Conservation (phyloP, 2,329 filamentous ascomycete species). For the Microcyclospora tardicrescens region DNA sequence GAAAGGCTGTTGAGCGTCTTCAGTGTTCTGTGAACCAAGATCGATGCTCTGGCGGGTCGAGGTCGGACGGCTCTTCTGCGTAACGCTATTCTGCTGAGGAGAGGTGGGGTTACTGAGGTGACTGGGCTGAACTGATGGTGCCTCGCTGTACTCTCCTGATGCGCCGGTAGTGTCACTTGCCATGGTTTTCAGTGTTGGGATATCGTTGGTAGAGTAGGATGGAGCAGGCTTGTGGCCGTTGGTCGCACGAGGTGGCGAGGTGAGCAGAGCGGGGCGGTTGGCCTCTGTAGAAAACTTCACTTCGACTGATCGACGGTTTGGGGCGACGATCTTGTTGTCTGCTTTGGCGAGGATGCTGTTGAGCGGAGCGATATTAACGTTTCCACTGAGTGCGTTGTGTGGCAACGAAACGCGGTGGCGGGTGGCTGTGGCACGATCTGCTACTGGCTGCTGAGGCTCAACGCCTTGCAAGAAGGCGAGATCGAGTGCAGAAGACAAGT, state of each 20-base stretch:
- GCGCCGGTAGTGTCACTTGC: slow-evolving; percentile 36
- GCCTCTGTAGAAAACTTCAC: slow-evolving; percentile 31
- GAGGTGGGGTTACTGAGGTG: slow-evolving; percentile 23
- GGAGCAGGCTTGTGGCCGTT: slow-evolving; percentile 64
- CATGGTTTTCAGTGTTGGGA: slow-evolving; percentile 69
- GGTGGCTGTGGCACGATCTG: slow-evolving; percentile 43
- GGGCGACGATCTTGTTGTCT: slow-evolving; percentile 26
- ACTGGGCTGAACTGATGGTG: slow-evolving; percentile 13
- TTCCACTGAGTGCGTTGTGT: slow-evolving; percentile 22
- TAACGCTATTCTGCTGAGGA: slow-evolving; percentile 18
- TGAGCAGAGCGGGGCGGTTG: slow-evolving; percentile 36
- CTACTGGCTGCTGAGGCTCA: slow-evolving; percentile 48
- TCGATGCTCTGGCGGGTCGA: slow-evolving; percentile 66
- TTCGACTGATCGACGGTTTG: slow-evolving; percentile 37
- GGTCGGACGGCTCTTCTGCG: slow-evolving; percentile 33
- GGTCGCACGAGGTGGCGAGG: slow-evolving; percentile 45
- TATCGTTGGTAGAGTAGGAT: slow-evolving; percentile 81
- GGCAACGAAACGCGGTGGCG: slow-evolving; percentile 31
- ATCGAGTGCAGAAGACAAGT: slow-evolving; percentile 56
- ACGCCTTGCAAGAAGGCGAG: slow-evolving; percentile 58
- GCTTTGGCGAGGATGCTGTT: slow-evolving; percentile 27
- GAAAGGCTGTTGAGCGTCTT: slow-evolving; percentile 4
- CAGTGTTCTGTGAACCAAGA: slow-evolving; percentile 40
- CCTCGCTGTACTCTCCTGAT: slow-evolving; percentile 2
- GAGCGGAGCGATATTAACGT: slow-evolving; percentile 21